Base-by-base conservation (phyloP, 2,329 filamentous ascomycete genomes). In the Furcasterigmium sp. region DNA sequence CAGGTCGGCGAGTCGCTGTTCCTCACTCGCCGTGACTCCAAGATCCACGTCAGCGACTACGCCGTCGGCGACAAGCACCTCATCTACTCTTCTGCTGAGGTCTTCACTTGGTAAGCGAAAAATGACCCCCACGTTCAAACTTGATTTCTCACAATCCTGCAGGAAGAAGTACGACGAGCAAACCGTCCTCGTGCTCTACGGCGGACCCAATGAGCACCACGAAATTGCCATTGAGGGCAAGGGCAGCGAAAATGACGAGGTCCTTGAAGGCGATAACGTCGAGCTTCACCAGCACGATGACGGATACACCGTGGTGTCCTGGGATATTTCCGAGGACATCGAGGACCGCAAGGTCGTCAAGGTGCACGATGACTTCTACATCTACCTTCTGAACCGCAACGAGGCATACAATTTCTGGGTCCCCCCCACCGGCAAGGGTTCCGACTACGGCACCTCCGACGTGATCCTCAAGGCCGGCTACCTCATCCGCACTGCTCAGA, bases 381-480 rank as follows among this genome's bases (percentile, higher is more conserved):
- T 84, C n/a, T 71, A 81, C 49, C 68, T 84, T 32, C 60, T 79
- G 23, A 67, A 84, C 51, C 77, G 82, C 35, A 79, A 84, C 48
- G 67, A 75, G 11, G 84, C 82, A 0, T 87, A 86, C 60, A 77
- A 82, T 48, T 84, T 84, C 60, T 87, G 82, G 82, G 75, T 80
- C 0, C 65, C 82, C 2, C 55, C 80, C 2, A 69, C 69, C 0
- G 63, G 61, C 2, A 43, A 50, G 5, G 51, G 54, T 6, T 42
- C 41, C 45, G 53, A 61, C 1, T 67, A 56, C 8, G 63, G 64
- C 26, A 63, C 53, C 3, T 65, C 63, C 0, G 51, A 73, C 62
- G 69, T 85, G 15, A 80, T 87, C 32, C 61, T 83, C 40, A 76
- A 82, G 46, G 82, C 76, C 0, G 77, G 78, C 9, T 85, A 87